Evolutionary conservation across 2,329 filamentous ascomycete genomes (phyloP).

Genomic region (Colletotrichum melonis): DNA sequence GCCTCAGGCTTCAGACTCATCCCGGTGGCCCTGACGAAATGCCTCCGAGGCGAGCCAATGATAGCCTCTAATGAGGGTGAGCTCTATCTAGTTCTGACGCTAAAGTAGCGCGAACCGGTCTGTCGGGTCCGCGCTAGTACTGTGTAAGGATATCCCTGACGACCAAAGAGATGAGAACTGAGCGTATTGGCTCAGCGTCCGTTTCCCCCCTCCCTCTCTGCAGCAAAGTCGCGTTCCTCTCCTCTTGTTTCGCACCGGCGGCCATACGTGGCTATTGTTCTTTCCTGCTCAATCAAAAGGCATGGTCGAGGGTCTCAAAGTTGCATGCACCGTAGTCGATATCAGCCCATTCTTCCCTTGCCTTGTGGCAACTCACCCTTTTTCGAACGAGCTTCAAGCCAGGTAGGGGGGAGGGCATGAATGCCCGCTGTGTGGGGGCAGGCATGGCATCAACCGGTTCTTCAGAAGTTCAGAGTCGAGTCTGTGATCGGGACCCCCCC

Average conservation of each 20-base stretch:
- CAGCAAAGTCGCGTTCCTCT: conserved; percentile 1
- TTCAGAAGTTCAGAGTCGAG: conserved; percentile 23
- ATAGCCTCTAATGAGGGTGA: background rate
- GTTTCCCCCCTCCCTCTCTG: background rate
- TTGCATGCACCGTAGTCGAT: conserved; percentile 20
- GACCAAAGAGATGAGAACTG: conserved; percentile 8
- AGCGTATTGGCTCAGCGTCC: conserved; percentile 4
- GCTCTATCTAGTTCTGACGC: background rate
- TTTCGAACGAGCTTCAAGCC: background rate
- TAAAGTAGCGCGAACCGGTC: conserved; percentile 2
- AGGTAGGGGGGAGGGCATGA: background rate
- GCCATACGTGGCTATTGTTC: conserved; percentile 14
- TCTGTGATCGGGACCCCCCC: background rate
- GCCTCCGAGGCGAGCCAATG: conserved; percentile 8
- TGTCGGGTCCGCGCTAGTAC: conserved; percentile 4
- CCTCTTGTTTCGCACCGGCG: background rate
- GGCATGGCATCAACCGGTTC: conserved; percentile 18
- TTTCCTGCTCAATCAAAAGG: conserved; percentile 3
- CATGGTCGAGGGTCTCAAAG: conserved; percentile 17
- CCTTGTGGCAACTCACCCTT: conserved; percentile 1
- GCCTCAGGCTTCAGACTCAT: background rate
- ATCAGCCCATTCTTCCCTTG: conserved; percentile 27
- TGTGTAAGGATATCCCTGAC: background rate
- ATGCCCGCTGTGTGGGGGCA: background rate
- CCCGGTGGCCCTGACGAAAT: background rate